Percentiles rank a stretch among this genome's conserved stretches.
phyloP scores from a whole-genome alignment of 208 protist genomes.

The Trypanosoma boissoni region DNA sequence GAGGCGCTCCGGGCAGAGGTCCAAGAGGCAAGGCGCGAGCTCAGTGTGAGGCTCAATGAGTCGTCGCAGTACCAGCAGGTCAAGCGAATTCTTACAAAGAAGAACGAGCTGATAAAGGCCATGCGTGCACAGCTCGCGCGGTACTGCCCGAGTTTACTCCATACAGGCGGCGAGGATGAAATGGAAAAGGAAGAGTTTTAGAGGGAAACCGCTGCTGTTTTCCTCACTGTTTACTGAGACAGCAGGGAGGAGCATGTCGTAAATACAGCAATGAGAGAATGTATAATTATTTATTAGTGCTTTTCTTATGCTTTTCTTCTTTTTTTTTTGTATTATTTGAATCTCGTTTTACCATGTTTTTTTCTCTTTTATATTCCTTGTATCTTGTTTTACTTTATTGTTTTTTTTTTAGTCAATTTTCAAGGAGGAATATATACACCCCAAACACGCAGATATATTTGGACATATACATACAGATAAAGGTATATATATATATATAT shows the following conservation, averaged over 20 bases:
- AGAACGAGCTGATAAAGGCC: constrained; percentile 54
- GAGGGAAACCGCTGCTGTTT: too few relatives aligned
- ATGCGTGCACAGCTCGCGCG: constrained; percentile 41
- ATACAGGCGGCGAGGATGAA: constrained; percentile 28
- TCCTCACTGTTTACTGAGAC: too few relatives aligned
- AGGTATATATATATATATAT: constrained; percentile 8
- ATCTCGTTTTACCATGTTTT: neutral
- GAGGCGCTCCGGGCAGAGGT: constrained; percentile 52
- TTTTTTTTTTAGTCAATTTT: neutral
- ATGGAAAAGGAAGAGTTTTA: constrained; percentile 60
- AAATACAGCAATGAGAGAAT: too few relatives aligned
- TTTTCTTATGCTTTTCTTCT: neutral
- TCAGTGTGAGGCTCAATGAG: constrained; percentile 59
- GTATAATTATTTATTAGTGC: neutral
- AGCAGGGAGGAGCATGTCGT: neutral
- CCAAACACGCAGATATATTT: too few relatives aligned
- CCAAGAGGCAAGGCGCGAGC: constrained; percentile 52
- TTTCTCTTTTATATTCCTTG: constrained; percentile 6
- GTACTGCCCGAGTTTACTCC: constrained; percentile 41
- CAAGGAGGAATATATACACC: too few relatives aligned
- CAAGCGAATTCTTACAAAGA: constrained; percentile 57
- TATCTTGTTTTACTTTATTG: neutral
- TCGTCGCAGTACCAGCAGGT: constrained; percentile 79
- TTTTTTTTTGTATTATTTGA: constrained; percentile 7
- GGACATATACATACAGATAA: too few relatives aligned